phyloP scores from a whole-genome alignment of 2,329 filamentous ascomycete genomes.

The Scedosporium dehoogii region DNA sequence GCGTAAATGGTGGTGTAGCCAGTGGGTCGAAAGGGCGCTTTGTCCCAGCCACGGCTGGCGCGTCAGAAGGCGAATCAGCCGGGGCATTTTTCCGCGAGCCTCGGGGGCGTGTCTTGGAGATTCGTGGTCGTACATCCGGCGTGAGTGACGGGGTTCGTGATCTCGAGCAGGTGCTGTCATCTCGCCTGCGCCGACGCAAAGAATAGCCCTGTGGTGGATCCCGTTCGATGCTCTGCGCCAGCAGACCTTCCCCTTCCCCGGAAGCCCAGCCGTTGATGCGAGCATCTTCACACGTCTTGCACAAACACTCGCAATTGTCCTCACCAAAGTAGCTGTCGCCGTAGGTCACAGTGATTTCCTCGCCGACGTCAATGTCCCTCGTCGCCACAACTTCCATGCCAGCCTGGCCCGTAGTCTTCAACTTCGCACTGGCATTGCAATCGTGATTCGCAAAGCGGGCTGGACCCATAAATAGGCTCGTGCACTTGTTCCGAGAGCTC shows the following conservation, averaged over 20 bases:
- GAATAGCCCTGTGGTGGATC: slow-evolving; percentile 40
- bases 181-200: slow-evolving; percentile 42
- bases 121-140: slow-evolving; percentile 42
- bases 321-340: slow-evolving; percentile 94
- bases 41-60: slow-evolving; percentile 17
- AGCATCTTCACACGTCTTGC: slow-evolving; percentile 70
- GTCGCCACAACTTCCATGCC: slow-evolving; percentile 87
- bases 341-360: slow-evolving; percentile 95
- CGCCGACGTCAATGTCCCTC: slow-evolving; percentile 71
- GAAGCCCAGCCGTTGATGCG: slow-evolving; percentile 75
- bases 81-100: slow-evolving; percentile 21
- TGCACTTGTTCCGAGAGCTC: slow-evolving; percentile 81
- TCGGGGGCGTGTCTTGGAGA: slow-evolving; percentile 30
- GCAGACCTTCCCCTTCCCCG: slow-evolving; percentile 32
- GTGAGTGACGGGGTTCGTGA: slow-evolving; percentile 49
- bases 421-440: slow-evolving; percentile 80
- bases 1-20: slow-evolving; percentile 45
- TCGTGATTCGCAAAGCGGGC: slow-evolving; percentile 97
- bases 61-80: slow-evolving; percentile 21
- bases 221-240: slow-evolving; percentile 45
- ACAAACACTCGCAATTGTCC: slow-evolving; percentile 90
- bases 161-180: slow-evolving; percentile 36
- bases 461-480: slow-evolving; percentile 87
- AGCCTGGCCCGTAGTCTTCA: slow-evolving; percentile 73
- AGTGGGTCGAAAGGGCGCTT: slow-evolving; percentile 35